Evolutionary conservation across 2,329 filamentous ascomycete genomes (phyloP).

Genomic region (Cladosporium velox): DNA sequence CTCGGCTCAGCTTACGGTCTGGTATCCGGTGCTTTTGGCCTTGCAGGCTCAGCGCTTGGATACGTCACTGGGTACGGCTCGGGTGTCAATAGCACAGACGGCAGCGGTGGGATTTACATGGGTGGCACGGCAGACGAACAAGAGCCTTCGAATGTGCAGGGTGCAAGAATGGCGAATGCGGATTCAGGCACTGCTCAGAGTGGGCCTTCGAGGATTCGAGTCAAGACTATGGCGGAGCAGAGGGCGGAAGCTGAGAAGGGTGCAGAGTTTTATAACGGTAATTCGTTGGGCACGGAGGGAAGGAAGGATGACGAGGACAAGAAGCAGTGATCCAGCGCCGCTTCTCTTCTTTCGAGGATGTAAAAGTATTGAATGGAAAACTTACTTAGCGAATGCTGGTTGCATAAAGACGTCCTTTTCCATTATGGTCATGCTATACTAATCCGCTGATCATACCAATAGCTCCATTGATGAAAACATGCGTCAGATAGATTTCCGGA

Average conservation of each 20-base stretch:
- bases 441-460: background rate
- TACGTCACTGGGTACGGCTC: slow-evolving; percentile 27
- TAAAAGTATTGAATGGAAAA: background rate
- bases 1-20: slow-evolving; percentile 41
- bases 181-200: slow-evolving; percentile 18
- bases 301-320: slow-evolving; percentile 54
- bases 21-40: slow-evolving; percentile 38
- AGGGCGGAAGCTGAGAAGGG: slow-evolving; percentile 35
- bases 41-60: slow-evolving; percentile 38
- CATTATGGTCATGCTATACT: background rate
- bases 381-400: background rate
- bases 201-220: slow-evolving; percentile 38
- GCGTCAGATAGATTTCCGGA: too few species aligned
- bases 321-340: slow-evolving; percentile 14
- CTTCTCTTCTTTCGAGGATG: background rate
- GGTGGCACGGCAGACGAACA: slow-evolving; percentile 31
- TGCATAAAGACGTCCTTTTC: too few species aligned
- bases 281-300: slow-evolving; percentile 65
- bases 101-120: slow-evolving; percentile 28
- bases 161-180: slow-evolving; percentile 27
- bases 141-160: slow-evolving; percentile 27
- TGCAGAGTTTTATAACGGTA: slow-evolving; percentile 84
- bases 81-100: background rate
- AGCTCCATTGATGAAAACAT: too few species aligned
- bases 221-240: slow-evolving; percentile 51